Evolutionary conservation across 129 eudicot genomes (phyloP).

Genomic region (Flaveria bidentis): DNA sequence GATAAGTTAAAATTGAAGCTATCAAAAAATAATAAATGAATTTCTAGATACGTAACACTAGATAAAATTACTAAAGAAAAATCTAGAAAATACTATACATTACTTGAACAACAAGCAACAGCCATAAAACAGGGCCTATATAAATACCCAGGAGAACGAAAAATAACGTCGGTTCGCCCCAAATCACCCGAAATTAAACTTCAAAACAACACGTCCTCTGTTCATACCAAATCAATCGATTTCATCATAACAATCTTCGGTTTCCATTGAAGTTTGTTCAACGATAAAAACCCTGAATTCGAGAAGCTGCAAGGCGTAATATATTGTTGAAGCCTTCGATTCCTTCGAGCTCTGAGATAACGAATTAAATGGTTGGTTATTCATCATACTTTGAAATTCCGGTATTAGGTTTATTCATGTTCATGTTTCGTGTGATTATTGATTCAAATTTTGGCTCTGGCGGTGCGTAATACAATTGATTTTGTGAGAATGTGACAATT

Average conservation of each 20-base stretch:
- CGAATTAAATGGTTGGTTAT: background rate
- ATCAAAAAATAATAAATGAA: no score
- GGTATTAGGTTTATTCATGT: background rate
- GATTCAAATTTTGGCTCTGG: background rate
- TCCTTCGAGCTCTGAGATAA: background rate
- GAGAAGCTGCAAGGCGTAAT: background rate
- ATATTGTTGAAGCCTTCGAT: background rate
- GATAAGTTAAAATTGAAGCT: no score
- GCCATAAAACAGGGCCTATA: background rate
- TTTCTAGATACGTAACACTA: no score
- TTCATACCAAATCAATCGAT: no score
- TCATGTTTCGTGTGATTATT: background rate
- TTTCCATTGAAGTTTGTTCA: background rate
- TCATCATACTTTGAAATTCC: no score
- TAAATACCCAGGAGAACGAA: no score
- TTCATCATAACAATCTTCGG: no score
- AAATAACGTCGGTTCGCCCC: no score
- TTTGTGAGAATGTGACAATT: background rate
- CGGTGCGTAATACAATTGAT: no score
- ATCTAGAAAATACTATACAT: background rate
- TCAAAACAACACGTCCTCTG: no score
- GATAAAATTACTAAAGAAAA: background rate
- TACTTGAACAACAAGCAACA: background rate
- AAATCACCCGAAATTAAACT: no score
- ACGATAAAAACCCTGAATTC: background rate